A percentile compares a stretch with the other conserved stretches of the same genome.
These are phyloP conservation scores for Dryadomyces quercivorus DNA, from an alignment of 2,329 filamentous ascomycete genomes.

Conservation along the genomic window DNA sequence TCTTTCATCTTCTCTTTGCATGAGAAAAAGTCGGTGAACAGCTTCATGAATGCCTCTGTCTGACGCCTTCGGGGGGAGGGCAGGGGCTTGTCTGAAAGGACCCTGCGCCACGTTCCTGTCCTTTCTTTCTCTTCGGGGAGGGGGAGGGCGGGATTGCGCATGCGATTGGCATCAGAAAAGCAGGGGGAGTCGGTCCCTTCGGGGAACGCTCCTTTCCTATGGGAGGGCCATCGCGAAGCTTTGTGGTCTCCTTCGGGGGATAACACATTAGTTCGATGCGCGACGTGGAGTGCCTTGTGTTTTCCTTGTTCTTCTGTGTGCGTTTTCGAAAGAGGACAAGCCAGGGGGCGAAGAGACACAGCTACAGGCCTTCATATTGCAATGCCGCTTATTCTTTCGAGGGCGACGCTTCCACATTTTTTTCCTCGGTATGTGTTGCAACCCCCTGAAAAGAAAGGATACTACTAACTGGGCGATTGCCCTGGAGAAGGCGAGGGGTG, in stretches of 20 bases:
- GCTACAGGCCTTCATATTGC: conserved; percentile 11
- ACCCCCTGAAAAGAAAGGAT: conserved; percentile 4
- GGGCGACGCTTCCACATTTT: conserved; percentile 10
- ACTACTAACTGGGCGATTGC: conserved; percentile 5
- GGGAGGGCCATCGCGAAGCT: conserved; percentile 15
- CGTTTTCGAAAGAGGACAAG: neutral
- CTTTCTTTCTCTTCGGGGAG: neutral
- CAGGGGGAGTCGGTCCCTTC: conserved; percentile 7
- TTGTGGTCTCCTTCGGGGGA: conserved; percentile 9
- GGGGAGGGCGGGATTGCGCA: conserved; percentile 5
- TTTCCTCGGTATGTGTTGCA: conserved; percentile 7
- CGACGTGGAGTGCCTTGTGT: conserved; percentile 10
- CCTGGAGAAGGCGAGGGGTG: neutral
- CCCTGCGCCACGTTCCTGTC: conserved; percentile 10
- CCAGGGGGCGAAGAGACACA: neutral
- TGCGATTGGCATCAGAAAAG: conserved; percentile 16
- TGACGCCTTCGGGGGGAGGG: neutral
- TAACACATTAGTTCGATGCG: conserved; percentile 15
- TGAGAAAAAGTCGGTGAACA: conserved; percentile 17
- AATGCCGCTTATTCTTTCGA: conserved; percentile 17
- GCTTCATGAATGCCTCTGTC: conserved; percentile 10
- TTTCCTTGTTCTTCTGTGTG: neutral
- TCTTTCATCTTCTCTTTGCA: conserved; percentile 7
- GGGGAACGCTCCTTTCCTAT: conserved; percentile 7
- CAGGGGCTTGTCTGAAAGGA: conserved; percentile 12